Evolutionary conservation across 2,329 filamentous ascomycete species (phyloP).

Genomic region (Cytospora piceae): DNA sequence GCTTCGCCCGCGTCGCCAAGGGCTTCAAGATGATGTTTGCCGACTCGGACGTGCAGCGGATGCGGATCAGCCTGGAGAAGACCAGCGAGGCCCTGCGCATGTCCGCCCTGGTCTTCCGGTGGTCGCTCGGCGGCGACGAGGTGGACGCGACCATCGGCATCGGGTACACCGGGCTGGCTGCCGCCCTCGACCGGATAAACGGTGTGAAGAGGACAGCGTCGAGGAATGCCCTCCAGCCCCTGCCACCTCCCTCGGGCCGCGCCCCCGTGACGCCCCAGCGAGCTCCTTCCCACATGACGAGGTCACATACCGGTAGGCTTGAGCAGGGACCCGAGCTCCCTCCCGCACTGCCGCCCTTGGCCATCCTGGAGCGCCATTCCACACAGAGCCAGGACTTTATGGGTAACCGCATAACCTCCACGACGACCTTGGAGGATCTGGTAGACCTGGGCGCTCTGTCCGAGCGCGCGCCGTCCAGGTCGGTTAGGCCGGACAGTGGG

Average conservation of each 20-base stretch:
- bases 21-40: slow-evolving; percentile 67
- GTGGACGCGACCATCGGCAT: slow-evolving; percentile 65
- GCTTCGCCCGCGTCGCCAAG: slow-evolving; percentile 62
- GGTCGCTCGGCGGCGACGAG: slow-evolving; percentile 62
- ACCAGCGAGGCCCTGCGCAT: slow-evolving; percentile 66
- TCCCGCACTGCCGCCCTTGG: slow-evolving; percentile 26
- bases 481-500: slow-evolving; percentile 33
- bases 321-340: slow-evolving; percentile 25
- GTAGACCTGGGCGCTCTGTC: slow-evolving; percentile 1
- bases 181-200: slow-evolving; percentile 60
- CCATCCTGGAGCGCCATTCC: slow-evolving; percentile 32
- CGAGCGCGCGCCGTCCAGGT: slow-evolving; percentile 33
- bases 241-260: not conserved
- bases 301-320: slow-evolving; percentile 26
- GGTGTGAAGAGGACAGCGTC: slow-evolving; percentile 26
- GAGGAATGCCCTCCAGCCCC: slow-evolving; percentile 31
- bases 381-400: slow-evolving; percentile 27
- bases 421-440: slow-evolving; percentile 10
- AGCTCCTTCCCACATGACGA: slow-evolving; percentile 7
- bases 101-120: slow-evolving; percentile 67
- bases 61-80: slow-evolving; percentile 59
- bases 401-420: slow-evolving; percentile 25
- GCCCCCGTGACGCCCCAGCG: slow-evolving; percentile 28
- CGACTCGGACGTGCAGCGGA: slow-evolving; percentile 64
- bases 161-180: slow-evolving; percentile 68